These are phyloP conservation scores for Ophiostoma triangulosporum DNA, from an alignment of 2,329 filamentous ascomycete species.

Conservation along the genomic window DNA sequence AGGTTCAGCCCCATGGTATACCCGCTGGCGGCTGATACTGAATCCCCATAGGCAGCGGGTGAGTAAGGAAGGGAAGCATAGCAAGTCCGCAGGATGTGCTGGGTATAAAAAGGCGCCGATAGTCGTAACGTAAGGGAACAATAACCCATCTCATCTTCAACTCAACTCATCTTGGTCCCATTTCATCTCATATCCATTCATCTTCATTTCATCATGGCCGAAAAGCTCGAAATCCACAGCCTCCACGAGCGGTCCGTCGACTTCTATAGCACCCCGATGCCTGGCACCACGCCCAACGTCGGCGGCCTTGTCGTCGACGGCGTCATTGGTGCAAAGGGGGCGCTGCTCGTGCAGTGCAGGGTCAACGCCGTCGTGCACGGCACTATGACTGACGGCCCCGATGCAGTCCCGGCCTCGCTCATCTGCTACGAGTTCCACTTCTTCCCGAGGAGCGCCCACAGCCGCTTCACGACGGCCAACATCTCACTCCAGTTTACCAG, in stretches of 20 bases:
- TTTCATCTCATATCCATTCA: too few species aligned
- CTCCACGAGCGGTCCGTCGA: not conserved
- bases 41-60: too few species aligned
- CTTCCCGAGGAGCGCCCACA: not conserved
- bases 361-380: slow-evolving; percentile 3
- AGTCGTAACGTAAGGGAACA: too few species aligned
- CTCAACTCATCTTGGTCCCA: too few species aligned
- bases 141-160: too few species aligned
- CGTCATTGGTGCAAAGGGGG: not conserved
- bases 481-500: not conserved
- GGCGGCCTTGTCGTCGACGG: not conserved
- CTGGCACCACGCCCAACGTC: not conserved
- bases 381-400: not conserved
- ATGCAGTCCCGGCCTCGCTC: not conserved
- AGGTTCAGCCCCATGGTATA: too few species aligned
- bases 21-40: too few species aligned
- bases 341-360: slow-evolving; percentile 1
- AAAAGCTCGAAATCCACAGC: not conserved
- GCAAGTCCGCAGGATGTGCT: too few species aligned
- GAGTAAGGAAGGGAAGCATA: too few species aligned
- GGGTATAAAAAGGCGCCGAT: too few species aligned
- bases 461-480: not conserved
- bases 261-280: not conserved
- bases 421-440: not conserved
- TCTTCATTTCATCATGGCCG: too few species aligned